phyloP scores from a whole-genome alignment of 768 basidiomycete species.

The Calocera viscosa region DNA sequence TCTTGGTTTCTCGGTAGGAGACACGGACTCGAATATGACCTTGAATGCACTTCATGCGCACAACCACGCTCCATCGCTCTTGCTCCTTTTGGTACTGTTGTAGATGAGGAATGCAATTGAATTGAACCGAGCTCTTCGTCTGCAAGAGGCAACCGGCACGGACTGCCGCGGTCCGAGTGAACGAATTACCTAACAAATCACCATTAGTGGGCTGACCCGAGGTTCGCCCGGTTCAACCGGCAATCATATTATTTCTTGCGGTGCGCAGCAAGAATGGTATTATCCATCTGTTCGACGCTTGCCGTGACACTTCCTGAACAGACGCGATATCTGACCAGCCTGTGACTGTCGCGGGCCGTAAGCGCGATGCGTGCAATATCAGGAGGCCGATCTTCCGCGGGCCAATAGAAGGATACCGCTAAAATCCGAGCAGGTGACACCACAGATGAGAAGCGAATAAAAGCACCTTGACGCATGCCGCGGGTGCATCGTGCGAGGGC shows the following conservation, averaged over 20 bases:
- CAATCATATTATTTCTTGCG: neutral
- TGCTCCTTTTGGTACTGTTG: neutral
- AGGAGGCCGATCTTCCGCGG: neutral
- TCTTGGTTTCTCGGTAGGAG: neutral
- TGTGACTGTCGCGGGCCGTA: neutral
- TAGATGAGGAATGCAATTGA: neutral
- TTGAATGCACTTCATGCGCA: neutral
- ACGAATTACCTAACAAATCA: neutral
- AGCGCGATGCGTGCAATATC: neutral
- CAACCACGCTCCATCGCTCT: neutral
- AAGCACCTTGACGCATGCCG: neutral
- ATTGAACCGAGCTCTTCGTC: neutral
- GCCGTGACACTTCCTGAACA: neutral
- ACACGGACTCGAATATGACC: slow-evolving; percentile 2
- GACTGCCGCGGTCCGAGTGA: neutral
- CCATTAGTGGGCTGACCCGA: neutral
- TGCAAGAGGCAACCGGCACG: neutral
- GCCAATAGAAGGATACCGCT: neutral
- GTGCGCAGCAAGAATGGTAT: neutral
- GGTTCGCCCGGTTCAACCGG: neutral
- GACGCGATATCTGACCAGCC: neutral
- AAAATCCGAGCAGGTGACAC: neutral
- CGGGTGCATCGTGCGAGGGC: neutral
- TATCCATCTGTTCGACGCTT: neutral
- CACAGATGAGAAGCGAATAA: neutral